phyloP scores from a whole-genome alignment of 345 rosid genomes.

The Psidium guajava region DNA sequence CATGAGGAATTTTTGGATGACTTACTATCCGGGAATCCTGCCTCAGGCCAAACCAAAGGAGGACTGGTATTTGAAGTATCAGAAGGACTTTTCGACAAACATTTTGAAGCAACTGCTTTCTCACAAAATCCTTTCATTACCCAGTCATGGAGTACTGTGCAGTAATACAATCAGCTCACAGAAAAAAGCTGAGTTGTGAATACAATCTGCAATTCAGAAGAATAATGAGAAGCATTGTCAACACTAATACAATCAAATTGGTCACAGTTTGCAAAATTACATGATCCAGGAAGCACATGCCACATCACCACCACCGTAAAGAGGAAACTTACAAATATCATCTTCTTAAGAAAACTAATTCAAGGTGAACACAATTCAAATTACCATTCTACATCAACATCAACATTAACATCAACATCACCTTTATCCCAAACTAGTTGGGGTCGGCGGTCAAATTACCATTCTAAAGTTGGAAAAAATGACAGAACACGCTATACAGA shows the following conservation, averaged over 20 bases:
- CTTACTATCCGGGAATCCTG: conserved; percentile 31
- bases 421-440: too few relatives aligned
- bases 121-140: conserved; percentile 46
- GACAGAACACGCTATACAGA: background rate
- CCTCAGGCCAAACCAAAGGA: conserved; percentile 37
- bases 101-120: conserved; percentile 14
- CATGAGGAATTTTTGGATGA: conserved; percentile 31
- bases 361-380: background rate
- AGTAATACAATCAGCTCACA: background rate
- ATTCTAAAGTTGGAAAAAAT: background rate
- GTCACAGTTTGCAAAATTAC: background rate
- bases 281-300: background rate
- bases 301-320: background rate
- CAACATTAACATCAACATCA: too few relatives aligned
- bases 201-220: background rate
- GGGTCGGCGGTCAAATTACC: background rate
- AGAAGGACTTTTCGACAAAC: conserved; percentile 29
- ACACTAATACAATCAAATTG: background rate
- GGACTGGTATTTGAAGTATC: conserved; percentile 23
- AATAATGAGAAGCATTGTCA: background rate
- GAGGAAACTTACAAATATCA: background rate
- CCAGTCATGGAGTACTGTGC: background rate
- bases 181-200: background rate
- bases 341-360: background rate
- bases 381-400: background rate